phyloP scores from a whole-genome alignment of 2,329 filamentous ascomycete genomes.

The Aspergillus pseudonomiae region DNA sequence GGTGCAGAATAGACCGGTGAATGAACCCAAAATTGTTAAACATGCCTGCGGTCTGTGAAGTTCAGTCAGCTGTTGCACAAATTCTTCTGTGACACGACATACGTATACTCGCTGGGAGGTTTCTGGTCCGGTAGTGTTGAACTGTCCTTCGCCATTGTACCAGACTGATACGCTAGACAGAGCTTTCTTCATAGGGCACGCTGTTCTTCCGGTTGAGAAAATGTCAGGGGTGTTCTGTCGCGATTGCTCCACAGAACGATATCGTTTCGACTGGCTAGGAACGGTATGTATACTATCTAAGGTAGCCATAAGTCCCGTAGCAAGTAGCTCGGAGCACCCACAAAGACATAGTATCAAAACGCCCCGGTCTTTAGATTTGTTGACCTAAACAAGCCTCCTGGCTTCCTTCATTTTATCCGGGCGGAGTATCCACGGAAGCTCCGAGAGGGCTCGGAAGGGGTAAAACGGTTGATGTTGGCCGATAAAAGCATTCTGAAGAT shows the following conservation, averaged over 20 bases:
- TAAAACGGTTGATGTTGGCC: no score
- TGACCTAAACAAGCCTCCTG: not conserved
- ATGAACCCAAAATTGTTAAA: constrained; percentile 34
- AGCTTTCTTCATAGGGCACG: not conserved
- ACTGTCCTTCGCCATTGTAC: not conserved
- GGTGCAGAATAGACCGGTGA: constrained; percentile 37
- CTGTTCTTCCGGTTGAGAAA: not conserved
- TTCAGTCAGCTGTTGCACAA: not conserved
- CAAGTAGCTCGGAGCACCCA: not conserved
- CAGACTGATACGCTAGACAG: not conserved
- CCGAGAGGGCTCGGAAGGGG: constrained; percentile 12
- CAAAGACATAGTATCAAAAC: not conserved
- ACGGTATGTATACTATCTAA: not conserved
- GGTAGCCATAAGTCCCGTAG: not conserved
- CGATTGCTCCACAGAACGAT: not conserved
- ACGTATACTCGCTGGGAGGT: constrained; percentile 30
- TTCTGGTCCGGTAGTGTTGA: not conserved
- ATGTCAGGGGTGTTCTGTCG: not conserved
- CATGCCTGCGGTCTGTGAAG: constrained; percentile 28
- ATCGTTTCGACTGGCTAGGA: not conserved
- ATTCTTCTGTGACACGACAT: not conserved
- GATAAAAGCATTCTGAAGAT: not conserved
- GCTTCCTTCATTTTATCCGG: not conserved
- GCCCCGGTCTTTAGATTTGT: not conserved
- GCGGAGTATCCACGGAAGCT: constrained; percentile 31